These are phyloP conservation scores for Alternaria angustiovoidea DNA, from an alignment of 2,329 filamentous ascomycete genomes.

Conservation along the genomic window DNA sequence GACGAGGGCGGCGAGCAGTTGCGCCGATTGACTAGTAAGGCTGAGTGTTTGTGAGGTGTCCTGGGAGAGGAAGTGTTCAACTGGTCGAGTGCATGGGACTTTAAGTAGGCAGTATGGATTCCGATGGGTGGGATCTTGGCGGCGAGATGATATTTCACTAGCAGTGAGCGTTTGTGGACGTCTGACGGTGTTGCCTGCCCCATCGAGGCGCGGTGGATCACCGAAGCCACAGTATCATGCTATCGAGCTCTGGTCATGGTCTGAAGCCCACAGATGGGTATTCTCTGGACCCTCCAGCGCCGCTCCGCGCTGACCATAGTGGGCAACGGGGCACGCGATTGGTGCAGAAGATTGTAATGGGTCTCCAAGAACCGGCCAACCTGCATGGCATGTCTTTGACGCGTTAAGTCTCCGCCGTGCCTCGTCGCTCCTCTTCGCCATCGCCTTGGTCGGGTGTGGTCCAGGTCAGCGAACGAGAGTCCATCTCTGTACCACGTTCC, in stretches of 20 bases:
- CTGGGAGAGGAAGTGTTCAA: neutral
- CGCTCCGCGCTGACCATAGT: neutral
- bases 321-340: conserved; percentile 2
- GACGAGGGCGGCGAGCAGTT: conserved; percentile 2
- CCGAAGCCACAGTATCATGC: conserved; percentile 13
- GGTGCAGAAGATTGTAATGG: neutral
- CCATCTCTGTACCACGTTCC: conserved; percentile 5
- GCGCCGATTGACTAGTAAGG: conserved; percentile 4
- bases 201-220: conserved; percentile 7
- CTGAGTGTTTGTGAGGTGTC: neutral
- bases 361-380: neutral
- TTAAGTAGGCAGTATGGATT: conserved; percentile 7
- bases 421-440: neutral
- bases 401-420: neutral
- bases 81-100: conserved; percentile 1
- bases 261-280: neutral
- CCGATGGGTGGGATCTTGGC: neutral
- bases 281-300: neutral
- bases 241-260: neutral
- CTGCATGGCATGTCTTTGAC: neutral
- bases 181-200: conserved; percentile 2
- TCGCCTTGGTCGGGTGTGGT: neutral
- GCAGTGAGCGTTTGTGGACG: neutral
- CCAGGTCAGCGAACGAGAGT: conserved; percentile 5
- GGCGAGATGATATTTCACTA: neutral